phyloP scores from a whole-genome alignment of 1,284 basidiomycete species.

The Phellinidium pouzarii region DNA sequence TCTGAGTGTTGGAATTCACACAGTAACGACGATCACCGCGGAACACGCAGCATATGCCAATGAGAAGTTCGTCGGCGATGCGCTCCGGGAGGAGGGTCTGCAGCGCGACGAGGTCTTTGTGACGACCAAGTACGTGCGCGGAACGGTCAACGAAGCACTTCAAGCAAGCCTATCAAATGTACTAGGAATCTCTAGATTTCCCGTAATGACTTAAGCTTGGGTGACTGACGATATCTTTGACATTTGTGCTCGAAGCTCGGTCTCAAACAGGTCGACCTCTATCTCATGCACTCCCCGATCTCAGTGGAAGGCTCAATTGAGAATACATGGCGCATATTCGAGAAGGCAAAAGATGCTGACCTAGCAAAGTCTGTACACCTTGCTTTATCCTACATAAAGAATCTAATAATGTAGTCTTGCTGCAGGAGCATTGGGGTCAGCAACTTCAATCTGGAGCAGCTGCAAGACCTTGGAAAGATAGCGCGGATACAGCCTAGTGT shows the following conservation, averaged over 20 bases:
- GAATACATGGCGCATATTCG: constrained; percentile 60
- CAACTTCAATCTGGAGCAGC: constrained; percentile 59
- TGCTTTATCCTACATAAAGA: too few relatives aligned
- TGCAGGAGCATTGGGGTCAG: constrained; percentile 74
- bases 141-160: constrained; percentile 34
- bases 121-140: constrained; percentile 51
- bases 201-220: not conserved
- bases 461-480: constrained; percentile 50
- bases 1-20: constrained; percentile 15
- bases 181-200: not conserved
- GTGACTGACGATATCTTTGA: not conserved
- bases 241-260: constrained; percentile 42
- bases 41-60: constrained; percentile 39
- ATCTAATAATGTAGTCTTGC: not conserved
- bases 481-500: constrained; percentile 64
- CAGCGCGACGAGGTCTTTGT: constrained; percentile 42
- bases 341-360: constrained; percentile 55
- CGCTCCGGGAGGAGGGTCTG: constrained; percentile 44
- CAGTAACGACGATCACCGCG: constrained; percentile 10
- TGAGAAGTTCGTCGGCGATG: constrained; percentile 44
- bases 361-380: constrained; percentile 42
- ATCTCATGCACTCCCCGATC: constrained; percentile 56
- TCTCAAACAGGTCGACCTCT: constrained; percentile 64
- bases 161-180: constrained; percentile 36
- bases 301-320: constrained; percentile 41